Evolutionary conservation across 2,329 filamentous ascomycete species (phyloP).

Genomic region (Aspergillus spinulosporus): DNA sequence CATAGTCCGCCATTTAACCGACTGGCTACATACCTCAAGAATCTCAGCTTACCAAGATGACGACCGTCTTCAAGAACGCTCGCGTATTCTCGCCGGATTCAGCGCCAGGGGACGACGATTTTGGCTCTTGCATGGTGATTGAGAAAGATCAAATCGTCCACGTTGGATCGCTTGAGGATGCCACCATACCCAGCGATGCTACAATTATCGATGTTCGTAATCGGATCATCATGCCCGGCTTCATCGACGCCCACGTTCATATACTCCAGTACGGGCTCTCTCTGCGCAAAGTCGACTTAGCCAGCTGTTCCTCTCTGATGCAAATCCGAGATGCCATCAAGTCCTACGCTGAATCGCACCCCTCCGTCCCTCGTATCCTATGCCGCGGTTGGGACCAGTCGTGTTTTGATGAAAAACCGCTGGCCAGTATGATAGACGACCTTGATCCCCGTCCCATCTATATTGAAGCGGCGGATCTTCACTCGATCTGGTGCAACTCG

Average conservation of each 20-base stretch:
- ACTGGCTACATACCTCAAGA: not conserved
- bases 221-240: conserved; percentile 46
- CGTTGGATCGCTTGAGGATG: conserved; percentile 36
- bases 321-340: conserved; percentile 47
- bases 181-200: conserved; percentile 24
- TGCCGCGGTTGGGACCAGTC: conserved; percentile 52
- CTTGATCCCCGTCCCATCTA: conserved; percentile 51
- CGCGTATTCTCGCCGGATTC: not conserved
- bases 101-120: not conserved
- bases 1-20: not conserved
- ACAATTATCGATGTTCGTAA: conserved; percentile 36
- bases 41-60: not conserved
- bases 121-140: conserved; percentile 35
- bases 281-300: conserved; percentile 47
- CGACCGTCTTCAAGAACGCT: conserved; percentile 6
- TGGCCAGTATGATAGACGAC: conserved; percentile 49
- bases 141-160: conserved; percentile 42
- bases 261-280: conserved; percentile 50
- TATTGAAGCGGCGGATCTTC: conserved; percentile 51
- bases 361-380: conserved; percentile 43
- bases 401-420: conserved; percentile 45
- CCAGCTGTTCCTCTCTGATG: conserved; percentile 40
- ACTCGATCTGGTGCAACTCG: conserved; percentile 53
- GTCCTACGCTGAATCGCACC: conserved; percentile 39
- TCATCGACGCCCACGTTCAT: conserved; percentile 48